Evolutionary conservation across 805 yeast genomes (phyloP), one percentile per base, ranked within the genome.

Genomic region (Ogataea zsoltii): DNA sequence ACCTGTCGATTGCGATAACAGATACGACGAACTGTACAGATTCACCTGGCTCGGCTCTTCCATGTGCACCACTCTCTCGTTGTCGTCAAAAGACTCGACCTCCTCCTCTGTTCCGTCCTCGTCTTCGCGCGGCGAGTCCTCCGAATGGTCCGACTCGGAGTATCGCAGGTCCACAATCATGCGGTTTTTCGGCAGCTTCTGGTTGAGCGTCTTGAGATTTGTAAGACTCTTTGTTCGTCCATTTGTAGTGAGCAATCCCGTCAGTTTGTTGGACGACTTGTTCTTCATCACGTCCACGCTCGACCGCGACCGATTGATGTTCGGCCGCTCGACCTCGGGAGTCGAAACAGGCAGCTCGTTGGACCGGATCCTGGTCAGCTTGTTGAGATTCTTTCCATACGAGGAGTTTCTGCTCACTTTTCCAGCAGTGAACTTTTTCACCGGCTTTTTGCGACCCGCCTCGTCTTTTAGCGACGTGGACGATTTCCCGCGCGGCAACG

Each of bases 1-100:
- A 0, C 82, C 82, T 0, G 79, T 76, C 0, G 82, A 76, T 51
- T 77, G 82, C 2, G 82, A 76, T 4, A 77, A 61, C 12, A 61
- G 46, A 16, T 58, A 50, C 2, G 44, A 26, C 10, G 49, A 36
- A 29, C 49, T 49, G 38, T 58, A 56, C 6, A 50, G 31, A 15
- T 50, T 53, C 7, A 28, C 19, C 35, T 32, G 46, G 28, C 44
- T 30, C 7, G 54, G 42, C n/a, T 39, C 36, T 9, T 52, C 38
- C 11, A 49, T 33, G 3, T 53, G 58, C 7, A 55, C 47, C 6
- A 55, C 65, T 19, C 46, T 56, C 31, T 61, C 71, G 45, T 67
- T 66, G 44, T 68, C 66, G 16, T 71, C 68, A 47, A 69, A 68
- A n/a, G 63, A 59, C 14, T 72, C 76, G 1, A 68, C 76, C 46